Conservation (phyloP, 2,329 filamentous ascomycete genomes). For the Trichoderma hamatum region DNA sequence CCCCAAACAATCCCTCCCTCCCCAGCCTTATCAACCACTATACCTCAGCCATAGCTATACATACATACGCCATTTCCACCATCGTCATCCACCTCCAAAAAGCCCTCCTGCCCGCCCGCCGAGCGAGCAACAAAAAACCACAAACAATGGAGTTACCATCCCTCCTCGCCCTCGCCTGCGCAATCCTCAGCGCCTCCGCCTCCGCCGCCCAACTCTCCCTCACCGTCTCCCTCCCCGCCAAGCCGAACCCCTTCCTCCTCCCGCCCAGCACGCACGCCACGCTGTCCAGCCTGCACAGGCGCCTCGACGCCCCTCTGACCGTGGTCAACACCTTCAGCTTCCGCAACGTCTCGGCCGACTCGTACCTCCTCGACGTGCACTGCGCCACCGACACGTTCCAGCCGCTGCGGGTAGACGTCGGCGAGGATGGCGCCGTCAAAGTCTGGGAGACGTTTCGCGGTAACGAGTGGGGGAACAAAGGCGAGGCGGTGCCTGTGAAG, state of each 20-base stretch:
- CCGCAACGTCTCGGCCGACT: constrained; percentile 68
- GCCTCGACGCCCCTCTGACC: constrained; percentile 63
- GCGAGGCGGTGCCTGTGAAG: constrained; percentile 58
- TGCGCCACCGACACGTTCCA: constrained; percentile 74
- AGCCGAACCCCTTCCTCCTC: constrained; percentile 56
- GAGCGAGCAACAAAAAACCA: not conserved
- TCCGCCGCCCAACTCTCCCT: constrained; percentile 39
- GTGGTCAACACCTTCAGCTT: constrained; percentile 75
- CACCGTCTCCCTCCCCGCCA: constrained; percentile 52
- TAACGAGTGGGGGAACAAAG: constrained; percentile 87
- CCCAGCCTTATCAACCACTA: not conserved
- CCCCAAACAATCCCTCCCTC: not conserved
- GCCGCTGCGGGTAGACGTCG: constrained; percentile 78
- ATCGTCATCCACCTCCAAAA: constrained; percentile 14
- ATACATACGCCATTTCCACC: not conserved
- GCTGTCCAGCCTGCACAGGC: constrained; percentile 47
- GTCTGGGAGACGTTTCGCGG: constrained; percentile 87
- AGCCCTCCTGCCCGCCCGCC: not conserved
- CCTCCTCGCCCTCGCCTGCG: constrained; percentile 37
- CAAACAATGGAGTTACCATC: constrained; percentile 16
- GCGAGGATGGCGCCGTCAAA: constrained; percentile 50
- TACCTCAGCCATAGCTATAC: not conserved
- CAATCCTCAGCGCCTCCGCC: constrained; percentile 34
- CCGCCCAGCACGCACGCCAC: constrained; percentile 70
- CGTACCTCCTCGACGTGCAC: constrained; percentile 82